phyloP scores from a whole-genome alignment of 1,284 basidiomycete species.

The Melampsora americana region DNA sequence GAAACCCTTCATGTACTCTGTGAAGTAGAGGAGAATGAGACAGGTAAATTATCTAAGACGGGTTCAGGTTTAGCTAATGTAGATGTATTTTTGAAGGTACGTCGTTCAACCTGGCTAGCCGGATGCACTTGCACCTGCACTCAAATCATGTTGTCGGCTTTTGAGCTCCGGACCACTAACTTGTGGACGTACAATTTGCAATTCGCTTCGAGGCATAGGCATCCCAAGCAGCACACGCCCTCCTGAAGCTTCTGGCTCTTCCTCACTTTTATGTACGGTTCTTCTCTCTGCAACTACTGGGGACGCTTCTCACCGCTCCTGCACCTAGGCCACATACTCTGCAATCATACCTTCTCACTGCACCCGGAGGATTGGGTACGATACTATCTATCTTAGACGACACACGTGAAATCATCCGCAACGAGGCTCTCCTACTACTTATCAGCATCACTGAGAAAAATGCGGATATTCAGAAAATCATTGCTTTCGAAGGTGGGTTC shows the following conservation, averaged over 20 bases:
- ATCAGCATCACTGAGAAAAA: conserved; percentile 79
- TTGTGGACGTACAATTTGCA: conserved; percentile 39
- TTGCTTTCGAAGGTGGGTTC: conserved; percentile 95
- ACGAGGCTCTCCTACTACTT: conserved; percentile 72
- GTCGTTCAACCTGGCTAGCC: neutral
- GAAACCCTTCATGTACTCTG: conserved; percentile 78
- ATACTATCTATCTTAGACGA: conserved; percentile 74
- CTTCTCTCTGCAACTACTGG: conserved; percentile 77
- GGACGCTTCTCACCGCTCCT: conserved; percentile 64
- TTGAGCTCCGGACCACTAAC: conserved; percentile 19
- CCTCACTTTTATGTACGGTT: conserved; percentile 81
- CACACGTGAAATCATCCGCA: conserved; percentile 75
- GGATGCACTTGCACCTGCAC: conserved; percentile 55
- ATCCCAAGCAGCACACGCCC: conserved; percentile 69
- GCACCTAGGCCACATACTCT: conserved; percentile 70
- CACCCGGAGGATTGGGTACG: conserved; percentile 66
- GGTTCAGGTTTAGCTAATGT: conserved; percentile 48
- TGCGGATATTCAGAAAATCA: conserved; percentile 91
- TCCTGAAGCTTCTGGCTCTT: conserved; percentile 70
- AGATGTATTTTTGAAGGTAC: conserved; percentile 13
- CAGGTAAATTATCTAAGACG: conserved; percentile 4
- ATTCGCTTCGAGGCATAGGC: conserved; percentile 61
- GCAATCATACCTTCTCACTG: conserved; percentile 83
- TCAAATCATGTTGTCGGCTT: conserved; percentile 50
- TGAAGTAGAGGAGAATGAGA: conserved; percentile 57